Evolutionary conservation across 2,329 filamentous ascomycete species (phyloP), one percentile per base, ranked within the genome.

Genomic region (Colletotrichum liriopes): DNA sequence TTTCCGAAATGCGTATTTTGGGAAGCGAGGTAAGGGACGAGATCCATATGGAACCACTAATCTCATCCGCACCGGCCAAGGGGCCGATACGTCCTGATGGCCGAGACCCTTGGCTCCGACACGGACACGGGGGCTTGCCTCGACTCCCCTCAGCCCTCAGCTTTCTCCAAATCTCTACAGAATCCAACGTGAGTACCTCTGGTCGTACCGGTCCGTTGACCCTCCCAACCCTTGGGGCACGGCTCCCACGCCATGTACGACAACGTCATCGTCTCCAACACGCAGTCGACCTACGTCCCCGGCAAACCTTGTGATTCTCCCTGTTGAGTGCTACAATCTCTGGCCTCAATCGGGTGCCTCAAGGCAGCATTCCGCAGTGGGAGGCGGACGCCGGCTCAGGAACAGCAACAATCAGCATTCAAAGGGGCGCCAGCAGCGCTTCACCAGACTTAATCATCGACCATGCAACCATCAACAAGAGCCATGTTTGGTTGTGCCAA

Each of bases 91-190:
- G 65, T 66, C 35, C 58, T 64, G 59, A 54, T 59, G 69, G 65
- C 60, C 59, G 69, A 72, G 54, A 65, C 39, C 23, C 70, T 72
- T 72, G 60, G 66, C 70, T 69, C 60, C 70, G 65, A 72, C 65
- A 65, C 65, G 65, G 65, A 47, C 23, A 63, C 47, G 49, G 45
- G 23, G 58, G 52, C 60, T 64, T 45, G 54, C 65, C 70, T 70
- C 41, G 58, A 69, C 39, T 55, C 32, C 23, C 60, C 35, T 52
- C 35, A 32, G 45, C 45, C 32, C 69, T 68, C 69, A 45, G 56
- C 43, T 51, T 61, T 39, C 35, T 32, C n/a, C 41, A 54, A 52
- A 56, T 56, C 47, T 32, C 16, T 37, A n/a, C 3, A 20, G 39
- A 32, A 45, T 20, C 39, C 37, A 43, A 45, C 9, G 56, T 20